Evolutionary conservation across 495 filamentous ascomycete genomes (phyloP), one percentile per base, ranked within the genome.

Genomic region (Astrothelium macrocarpum): DNA sequence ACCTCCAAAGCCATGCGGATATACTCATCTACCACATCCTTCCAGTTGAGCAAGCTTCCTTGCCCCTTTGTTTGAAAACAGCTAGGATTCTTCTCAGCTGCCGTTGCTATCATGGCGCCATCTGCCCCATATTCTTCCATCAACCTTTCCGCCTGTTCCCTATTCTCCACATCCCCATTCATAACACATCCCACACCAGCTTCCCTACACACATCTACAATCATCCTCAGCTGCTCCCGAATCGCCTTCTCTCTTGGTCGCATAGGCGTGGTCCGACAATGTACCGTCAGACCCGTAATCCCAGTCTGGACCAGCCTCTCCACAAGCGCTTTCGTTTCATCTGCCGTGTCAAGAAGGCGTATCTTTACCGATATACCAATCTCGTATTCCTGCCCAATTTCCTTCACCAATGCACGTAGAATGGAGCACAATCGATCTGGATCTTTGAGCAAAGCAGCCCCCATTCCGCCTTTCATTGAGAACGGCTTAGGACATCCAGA

Each of bases 301-400:
- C 95, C 94, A 1, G 94, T 97, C 10, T 74, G 78, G 53, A 87
- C 85, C 1, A 98, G 81, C 62, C 82, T 79, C 26, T 82, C 79
- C 32, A 98, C 94, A 36, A 97, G 77, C 0, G 71, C 74, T 63
- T 88, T 83, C 1, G 94, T 97, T 67, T 83, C 70, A 64, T 85
- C 84, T 0, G 85, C 78, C 2, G 85, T 89, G 61, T 91, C 88
- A 0, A 98, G 81, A 36, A 98, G 78, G 16, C 95, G 84, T 46
- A 98, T 97, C 78, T 97, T 98, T 36, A 97, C 94, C 46, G 87
- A 91, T 66, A 97, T 90, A 7, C 93, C 92, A 69, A 97, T 90
- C 61, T 90, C 81, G 71, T 86, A 88, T 25, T 84, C 83, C 26
- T 81, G 81, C 1, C 84, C 83, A 25, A 98, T 86, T 67, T 95